Evolutionary conservation across 331 rosid species (phyloP).

Genomic region (Prunus yedoensis): DNA sequence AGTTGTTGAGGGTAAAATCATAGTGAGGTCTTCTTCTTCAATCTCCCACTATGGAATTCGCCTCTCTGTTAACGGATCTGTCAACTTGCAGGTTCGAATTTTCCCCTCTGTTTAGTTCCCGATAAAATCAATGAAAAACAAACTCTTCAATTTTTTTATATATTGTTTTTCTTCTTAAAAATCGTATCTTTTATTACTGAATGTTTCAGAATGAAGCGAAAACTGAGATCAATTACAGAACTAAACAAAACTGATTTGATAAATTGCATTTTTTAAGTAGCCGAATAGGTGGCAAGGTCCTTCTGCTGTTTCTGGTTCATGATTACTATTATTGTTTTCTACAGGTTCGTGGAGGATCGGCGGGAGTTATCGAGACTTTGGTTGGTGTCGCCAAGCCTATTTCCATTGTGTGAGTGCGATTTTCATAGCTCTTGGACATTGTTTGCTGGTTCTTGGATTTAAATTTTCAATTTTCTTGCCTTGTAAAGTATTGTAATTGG

Average conservation of each 20-base stretch:
- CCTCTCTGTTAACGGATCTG: slow-evolving; percentile 68
- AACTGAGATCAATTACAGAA: not conserved
- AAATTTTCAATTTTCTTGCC: not conserved
- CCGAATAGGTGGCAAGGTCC: not conserved
- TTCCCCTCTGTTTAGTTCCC: slow-evolving; percentile 13
- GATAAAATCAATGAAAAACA: slow-evolving; percentile 3
- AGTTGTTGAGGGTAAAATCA: slow-evolving; percentile 63
- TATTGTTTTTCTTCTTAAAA: not conserved
- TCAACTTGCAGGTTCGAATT: slow-evolving; percentile 68
- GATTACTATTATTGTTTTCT: not conserved
- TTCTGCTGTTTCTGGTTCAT: slow-evolving; percentile 18
- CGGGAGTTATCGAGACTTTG: slow-evolving; percentile 41
- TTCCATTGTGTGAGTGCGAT: slow-evolving; percentile 39
- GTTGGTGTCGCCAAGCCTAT: slow-evolving; percentile 50
- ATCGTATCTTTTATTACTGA: not conserved
- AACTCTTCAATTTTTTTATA: too few species aligned
- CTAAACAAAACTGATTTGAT: too few species aligned
- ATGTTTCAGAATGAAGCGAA: not conserved
- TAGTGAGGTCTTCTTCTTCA: slow-evolving; percentile 58
- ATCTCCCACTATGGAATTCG: slow-evolving; percentile 80
- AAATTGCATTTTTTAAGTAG: too few species aligned
- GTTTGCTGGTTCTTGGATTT: not conserved
- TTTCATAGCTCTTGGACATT: not conserved
- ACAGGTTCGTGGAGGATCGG: slow-evolving; percentile 91
- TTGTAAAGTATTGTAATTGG: not conserved